A percentile compares a stretch with the other conserved stretches of the same genome.
Conservation (phyloP, 768 basidiomycete genomes). For the Tricholoma furcatifolium region DNA sequence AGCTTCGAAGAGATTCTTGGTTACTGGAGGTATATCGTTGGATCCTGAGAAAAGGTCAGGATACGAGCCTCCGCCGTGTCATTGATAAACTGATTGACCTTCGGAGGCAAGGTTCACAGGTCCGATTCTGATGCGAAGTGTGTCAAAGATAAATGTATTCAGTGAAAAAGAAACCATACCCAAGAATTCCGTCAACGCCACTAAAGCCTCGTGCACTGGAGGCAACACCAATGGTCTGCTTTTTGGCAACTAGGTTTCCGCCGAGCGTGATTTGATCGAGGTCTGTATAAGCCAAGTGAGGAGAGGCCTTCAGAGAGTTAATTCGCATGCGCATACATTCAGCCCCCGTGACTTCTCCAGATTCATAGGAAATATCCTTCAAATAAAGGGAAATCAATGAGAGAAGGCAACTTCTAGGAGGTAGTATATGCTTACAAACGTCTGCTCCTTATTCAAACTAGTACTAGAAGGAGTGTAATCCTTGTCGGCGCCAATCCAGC, state of each 20-base stretch:
- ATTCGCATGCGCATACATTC: slow-evolving; percentile 38
- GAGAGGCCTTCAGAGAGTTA: neutral
- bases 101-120: slow-evolving; percentile 44
- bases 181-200: slow-evolving; percentile 53
- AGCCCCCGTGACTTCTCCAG: slow-evolving; percentile 50
- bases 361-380: slow-evolving; percentile 53
- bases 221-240: slow-evolving; percentile 49
- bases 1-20: slow-evolving; percentile 53
- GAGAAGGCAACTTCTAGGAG: neutral
- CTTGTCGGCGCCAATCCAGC: slow-evolving; percentile 53
- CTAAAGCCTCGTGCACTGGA: slow-evolving; percentile 40
- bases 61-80: neutral
- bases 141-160: neutral
- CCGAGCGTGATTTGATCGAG: slow-evolving; percentile 47
- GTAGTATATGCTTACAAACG: slow-evolving; percentile 28
- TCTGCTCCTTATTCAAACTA: slow-evolving; percentile 32
- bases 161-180: slow-evolving; percentile 23
- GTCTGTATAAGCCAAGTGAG: slow-evolving; percentile 25
- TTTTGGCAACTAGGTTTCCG: slow-evolving; percentile 38
- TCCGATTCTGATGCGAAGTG: slow-evolving; percentile 36
- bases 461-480: slow-evolving; percentile 45
- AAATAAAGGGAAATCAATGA: neutral
- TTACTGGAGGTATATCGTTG: slow-evolving; percentile 47
- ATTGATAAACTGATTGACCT: neutral
- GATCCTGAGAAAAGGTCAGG: slow-evolving; percentile 30